Evolutionary conservation across 129 eudicot genomes (phyloP).

Genomic region (Centella asiatica): DNA sequence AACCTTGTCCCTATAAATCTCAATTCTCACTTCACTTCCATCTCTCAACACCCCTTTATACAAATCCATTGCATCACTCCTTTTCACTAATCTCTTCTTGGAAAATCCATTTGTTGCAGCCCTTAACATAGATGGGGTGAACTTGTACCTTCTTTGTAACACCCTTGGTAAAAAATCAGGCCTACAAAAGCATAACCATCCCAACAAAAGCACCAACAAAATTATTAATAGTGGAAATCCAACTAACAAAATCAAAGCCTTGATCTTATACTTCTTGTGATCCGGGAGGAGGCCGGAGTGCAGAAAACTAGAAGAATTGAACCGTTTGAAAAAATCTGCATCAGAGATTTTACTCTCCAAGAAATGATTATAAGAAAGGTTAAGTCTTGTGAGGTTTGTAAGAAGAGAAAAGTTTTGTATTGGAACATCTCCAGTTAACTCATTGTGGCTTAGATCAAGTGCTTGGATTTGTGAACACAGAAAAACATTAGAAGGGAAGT

Average conservation of each 20-base stretch:
- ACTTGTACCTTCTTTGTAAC: conserved; percentile 12
- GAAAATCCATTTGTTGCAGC: conserved; percentile 26
- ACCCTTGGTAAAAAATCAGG: conserved; percentile 20
- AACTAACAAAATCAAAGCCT: conserved; percentile 15
- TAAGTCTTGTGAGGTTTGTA: conserved; percentile 20
- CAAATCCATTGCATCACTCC: conserved; percentile 1
- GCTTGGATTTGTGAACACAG: conserved; percentile 21
- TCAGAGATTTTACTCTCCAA: conserved; percentile 25
- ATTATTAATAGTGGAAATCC: conserved; percentile 23
- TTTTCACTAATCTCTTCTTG: conserved; percentile 9
- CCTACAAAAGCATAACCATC: conserved; percentile 24
- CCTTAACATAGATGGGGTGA: conserved; percentile 17
- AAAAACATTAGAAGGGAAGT: conserved; percentile 26
- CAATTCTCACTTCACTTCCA: conserved; percentile 28
- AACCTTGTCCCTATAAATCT: conserved; percentile 1
- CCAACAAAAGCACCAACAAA: conserved; percentile 13
- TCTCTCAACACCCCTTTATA: conserved; percentile 27
- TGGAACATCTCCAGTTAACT: conserved; percentile 28
- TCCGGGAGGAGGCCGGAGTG: conserved; percentile 27
- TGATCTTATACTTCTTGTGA: conserved; percentile 19
- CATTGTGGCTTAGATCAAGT: conserved; percentile 30
- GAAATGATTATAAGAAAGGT: conserved; percentile 25
- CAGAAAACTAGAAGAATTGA: conserved; percentile 29
- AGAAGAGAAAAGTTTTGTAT: conserved; percentile 18
- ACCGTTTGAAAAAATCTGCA: conserved; percentile 22